A percentile compares a stretch with the other conserved stretches of the same genome.
These are phyloP conservation scores for Fusarium pilosicola DNA, from an alignment of 2,329 filamentous ascomycete genomes.

Conservation along the genomic window DNA sequence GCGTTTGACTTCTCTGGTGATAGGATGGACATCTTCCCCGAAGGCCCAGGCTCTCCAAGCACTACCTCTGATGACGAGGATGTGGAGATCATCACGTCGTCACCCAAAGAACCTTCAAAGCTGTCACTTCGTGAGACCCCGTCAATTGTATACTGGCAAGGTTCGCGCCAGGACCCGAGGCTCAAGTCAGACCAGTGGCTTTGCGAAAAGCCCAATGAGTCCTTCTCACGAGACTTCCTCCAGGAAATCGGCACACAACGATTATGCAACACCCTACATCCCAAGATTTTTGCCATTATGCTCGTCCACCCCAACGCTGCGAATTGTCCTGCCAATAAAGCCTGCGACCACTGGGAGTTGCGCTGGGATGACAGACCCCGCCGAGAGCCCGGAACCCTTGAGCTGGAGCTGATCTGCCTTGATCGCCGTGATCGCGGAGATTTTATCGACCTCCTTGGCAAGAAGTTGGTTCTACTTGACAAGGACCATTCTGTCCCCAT, in stretches of 20 bases:
- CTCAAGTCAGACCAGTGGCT: background rate
- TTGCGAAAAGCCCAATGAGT: background rate
- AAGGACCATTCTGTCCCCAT: background rate
- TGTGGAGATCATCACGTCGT: too few relatives aligned
- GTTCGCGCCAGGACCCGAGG: background rate
- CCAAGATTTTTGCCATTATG: background rate
- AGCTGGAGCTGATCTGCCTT: background rate
- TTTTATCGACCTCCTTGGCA: accelerated
- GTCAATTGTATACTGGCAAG: background rate
- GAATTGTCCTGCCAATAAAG: background rate
- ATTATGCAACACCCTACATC: background rate
- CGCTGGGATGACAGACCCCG: background rate
- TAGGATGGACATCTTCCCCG: background rate
- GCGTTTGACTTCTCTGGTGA: background rate
- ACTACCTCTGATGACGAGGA: background rate
- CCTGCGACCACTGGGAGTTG: background rate
- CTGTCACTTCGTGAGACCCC: background rate
- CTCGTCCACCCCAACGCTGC: background rate
- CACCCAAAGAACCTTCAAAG: background rate
- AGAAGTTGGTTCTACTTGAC: background rate
- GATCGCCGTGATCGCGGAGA: background rate
- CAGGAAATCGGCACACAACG: background rate
- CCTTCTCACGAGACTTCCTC: background rate
- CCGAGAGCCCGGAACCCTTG: background rate
- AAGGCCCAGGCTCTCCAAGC: background rate